A percentile compares a stretch with the other conserved stretches of the same genome.
phyloP scores from a whole-genome alignment of 306 rosid species.

The Fagus sylvatica region DNA sequence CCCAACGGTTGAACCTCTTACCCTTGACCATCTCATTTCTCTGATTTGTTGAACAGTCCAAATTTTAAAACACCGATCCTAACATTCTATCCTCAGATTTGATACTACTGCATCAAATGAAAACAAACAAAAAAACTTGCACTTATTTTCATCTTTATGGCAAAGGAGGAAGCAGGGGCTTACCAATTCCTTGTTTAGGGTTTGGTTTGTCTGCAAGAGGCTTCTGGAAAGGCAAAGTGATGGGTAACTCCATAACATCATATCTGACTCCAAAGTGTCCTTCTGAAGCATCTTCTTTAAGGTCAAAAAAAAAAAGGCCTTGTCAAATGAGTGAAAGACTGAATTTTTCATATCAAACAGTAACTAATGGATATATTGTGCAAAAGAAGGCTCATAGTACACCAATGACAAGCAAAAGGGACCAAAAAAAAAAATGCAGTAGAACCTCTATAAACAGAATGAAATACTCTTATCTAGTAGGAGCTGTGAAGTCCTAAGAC shows the following conservation, averaged over 20 bases:
- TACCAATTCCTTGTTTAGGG: constrained; percentile 99
- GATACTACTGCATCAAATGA: background rate
- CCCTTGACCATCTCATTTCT: no score
- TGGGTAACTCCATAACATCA: constrained; percentile 77
- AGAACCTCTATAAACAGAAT: background rate
- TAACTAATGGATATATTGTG: background rate
- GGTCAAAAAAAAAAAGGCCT: background rate
- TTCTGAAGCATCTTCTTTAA: constrained; percentile 60
- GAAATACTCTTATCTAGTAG: no score
- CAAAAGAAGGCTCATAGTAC: background rate
- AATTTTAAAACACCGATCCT: background rate
- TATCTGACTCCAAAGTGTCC: constrained; percentile 84
- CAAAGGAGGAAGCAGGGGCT: constrained; percentile 22
- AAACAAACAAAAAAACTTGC: background rate
- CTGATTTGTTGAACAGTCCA: no score
- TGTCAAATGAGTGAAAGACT: background rate
- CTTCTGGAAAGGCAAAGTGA: constrained; percentile 85
- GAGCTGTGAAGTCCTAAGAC: no score
- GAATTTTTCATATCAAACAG: background rate
- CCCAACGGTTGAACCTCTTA: background rate
- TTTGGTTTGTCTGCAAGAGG: constrained; percentile 95
- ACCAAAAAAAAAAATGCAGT: no score
- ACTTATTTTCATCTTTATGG: background rate
- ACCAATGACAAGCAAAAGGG: background rate
- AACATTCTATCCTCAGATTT: background rate